phyloP scores from a whole-genome alignment of 768 basidiomycete genomes.

The Macrocybe gigantea region DNA sequence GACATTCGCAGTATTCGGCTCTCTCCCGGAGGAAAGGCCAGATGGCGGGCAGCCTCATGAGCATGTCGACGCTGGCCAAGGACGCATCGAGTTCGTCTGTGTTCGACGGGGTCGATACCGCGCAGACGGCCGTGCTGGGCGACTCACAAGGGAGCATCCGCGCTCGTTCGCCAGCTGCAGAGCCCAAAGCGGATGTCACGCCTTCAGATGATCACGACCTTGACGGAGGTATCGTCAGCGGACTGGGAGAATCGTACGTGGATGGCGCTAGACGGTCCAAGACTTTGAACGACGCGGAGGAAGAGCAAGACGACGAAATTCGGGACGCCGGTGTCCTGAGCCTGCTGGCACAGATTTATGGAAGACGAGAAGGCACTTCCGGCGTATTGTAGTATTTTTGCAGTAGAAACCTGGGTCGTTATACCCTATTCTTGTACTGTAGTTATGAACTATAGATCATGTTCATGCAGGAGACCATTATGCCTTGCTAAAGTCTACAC shows the following conservation, averaged over 20 bases:
- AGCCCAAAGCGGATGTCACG: constrained; percentile 13
- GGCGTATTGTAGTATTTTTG: constrained; percentile 31
- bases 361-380: constrained; percentile 45
- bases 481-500: no score
- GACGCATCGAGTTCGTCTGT: constrained; percentile 36
- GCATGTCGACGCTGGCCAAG: constrained; percentile 40
- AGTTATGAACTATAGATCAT: no score
- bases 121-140: constrained; percentile 67
- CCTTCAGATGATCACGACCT: constrained; percentile 41
- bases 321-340: constrained; percentile 84
- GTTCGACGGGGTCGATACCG: constrained; percentile 47
- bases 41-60: constrained; percentile 39
- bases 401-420: no score
- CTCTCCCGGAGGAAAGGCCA: constrained; percentile 37
- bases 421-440: no score
- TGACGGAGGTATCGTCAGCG: constrained; percentile 56
- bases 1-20: constrained; percentile 59
- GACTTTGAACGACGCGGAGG: constrained; percentile 36
- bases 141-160: constrained; percentile 63
- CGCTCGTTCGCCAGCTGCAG: constrained; percentile 3
- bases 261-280: constrained; percentile 50
- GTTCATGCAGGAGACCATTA: no score
- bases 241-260: constrained; percentile 70
- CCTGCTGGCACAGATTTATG: constrained; percentile 83
- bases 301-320: constrained; percentile 59